Evolutionary conservation across 2,329 filamentous ascomycete genomes (phyloP).

Genomic region (Pezicula carpinea): DNA sequence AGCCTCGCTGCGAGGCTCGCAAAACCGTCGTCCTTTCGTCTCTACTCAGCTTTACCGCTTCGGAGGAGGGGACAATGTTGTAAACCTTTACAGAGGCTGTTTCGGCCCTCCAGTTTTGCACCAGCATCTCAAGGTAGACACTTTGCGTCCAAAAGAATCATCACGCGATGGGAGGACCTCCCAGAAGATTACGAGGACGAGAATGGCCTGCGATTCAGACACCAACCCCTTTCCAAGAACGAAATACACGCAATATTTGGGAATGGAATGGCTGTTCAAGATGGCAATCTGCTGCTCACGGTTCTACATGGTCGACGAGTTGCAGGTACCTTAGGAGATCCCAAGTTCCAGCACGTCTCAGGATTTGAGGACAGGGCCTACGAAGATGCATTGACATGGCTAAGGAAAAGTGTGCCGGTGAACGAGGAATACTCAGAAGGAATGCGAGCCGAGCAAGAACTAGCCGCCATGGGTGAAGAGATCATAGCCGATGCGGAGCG

Average conservation of each 20-base stretch:
- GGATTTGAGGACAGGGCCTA: conserved; percentile 30
- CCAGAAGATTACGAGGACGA: conserved; percentile 52
- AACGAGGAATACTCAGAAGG: conserved; percentile 59
- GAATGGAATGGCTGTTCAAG: conserved; percentile 34
- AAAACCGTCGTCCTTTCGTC: conserved; percentile 10
- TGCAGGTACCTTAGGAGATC: conserved; percentile 59
- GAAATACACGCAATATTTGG: conserved; percentile 49
- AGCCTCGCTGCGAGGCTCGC: conserved; percentile 19
- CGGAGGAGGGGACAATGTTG: not conserved
- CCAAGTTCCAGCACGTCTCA: conserved; percentile 33
- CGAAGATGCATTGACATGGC: conserved; percentile 45
- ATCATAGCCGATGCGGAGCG: conserved; percentile 25
- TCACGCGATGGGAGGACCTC: conserved; percentile 54
- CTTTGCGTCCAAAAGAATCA: conserved; percentile 23
- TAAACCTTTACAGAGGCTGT: not conserved
- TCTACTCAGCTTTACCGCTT: conserved; percentile 7
- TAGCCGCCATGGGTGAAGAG: conserved; percentile 44
- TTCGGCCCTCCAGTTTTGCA: conserved; percentile 4
- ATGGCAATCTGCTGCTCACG: conserved; percentile 49
- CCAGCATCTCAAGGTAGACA: conserved; percentile 5
- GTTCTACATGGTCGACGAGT: conserved; percentile 60
- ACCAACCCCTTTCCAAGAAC: conserved; percentile 40
- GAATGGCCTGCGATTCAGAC: conserved; percentile 48
- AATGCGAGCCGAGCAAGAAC: conserved; percentile 58
- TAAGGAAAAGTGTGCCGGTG: conserved; percentile 49